Evolutionary conservation across 352 stramenopile species (phyloP).

Genomic region (Phytophthora capsici): DNA sequence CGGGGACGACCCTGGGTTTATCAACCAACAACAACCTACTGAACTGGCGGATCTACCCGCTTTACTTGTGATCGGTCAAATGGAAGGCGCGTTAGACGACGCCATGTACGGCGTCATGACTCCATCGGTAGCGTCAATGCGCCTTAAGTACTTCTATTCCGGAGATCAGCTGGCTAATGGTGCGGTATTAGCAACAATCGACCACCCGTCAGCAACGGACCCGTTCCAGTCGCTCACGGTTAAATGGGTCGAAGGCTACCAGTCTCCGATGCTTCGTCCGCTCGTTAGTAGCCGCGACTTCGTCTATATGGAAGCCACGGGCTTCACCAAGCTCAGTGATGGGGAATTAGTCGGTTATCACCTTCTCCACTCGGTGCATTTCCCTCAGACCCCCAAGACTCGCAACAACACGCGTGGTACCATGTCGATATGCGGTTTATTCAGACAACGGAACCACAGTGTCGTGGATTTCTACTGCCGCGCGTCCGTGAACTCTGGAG

Average conservation of each 20-base stretch:
- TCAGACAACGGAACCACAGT: constrained; percentile 54
- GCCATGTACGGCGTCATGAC: constrained; percentile 50
- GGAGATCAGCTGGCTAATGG: constrained; percentile 43
- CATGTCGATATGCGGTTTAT: constrained; percentile 61
- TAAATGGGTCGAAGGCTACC: constrained; percentile 53
- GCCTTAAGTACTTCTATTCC: constrained; percentile 48
- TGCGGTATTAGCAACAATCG: constrained; percentile 44
- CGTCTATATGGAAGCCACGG: constrained; percentile 30
- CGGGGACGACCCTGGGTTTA: constrained; percentile 5
- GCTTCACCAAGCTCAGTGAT: constrained; percentile 38
- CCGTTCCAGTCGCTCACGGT: constrained; percentile 58
- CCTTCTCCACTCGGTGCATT: constrained; percentile 65
- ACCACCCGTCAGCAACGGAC: constrained; percentile 36
- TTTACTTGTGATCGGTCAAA: constrained; percentile 32
- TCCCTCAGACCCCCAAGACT: constrained; percentile 49
- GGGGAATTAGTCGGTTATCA: constrained; percentile 70
- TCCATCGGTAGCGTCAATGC: constrained; percentile 44
- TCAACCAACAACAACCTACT: constrained; percentile 18
- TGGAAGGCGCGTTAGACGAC: constrained; percentile 48
- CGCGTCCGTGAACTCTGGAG: constrained; percentile 48
- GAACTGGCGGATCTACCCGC: constrained; percentile 26
- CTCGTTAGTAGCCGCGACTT: constrained; percentile 43
- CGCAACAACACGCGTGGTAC: constrained; percentile 52
- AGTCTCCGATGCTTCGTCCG: constrained; percentile 31
- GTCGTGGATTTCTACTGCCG: constrained; percentile 56